Base-by-base conservation (phyloP, 768 basidiomycete genomes). In the Tricholoma hemisulphureum region DNA sequence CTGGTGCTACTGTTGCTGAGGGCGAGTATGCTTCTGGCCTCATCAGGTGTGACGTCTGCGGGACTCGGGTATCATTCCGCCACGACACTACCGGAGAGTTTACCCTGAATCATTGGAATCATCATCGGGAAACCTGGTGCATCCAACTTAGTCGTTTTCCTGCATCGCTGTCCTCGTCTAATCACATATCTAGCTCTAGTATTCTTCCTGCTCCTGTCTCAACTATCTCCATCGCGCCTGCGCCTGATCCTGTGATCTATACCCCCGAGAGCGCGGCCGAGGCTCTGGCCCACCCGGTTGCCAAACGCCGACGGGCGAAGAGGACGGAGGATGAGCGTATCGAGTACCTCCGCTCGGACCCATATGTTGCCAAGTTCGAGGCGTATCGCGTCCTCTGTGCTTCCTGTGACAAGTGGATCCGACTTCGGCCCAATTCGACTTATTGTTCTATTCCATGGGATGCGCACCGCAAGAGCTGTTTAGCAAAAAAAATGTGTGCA, bases 361-460 rank as follows among this genome's bases (percentile, higher is more conserved):
- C 87, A 14, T 89, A 90, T 63, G 88, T 91, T 39, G 87, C 84
- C n/a, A 79, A 87, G 62, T 89, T 89, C 67, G 89, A 91, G 71
- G 83, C 90, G 0, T 91, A 91, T 67, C 81, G 89, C 9, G 88
- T 91, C 31, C 78, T 91, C 9, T 91, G 90, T 70, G 87, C 85
- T 46, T 84, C 81, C 4, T 93, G 90, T 73, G 86, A 91, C 70
- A 91, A 90, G 68, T 92, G 90, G 90, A 91, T 92, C 61, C 80
- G 91, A 14, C 77, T 92, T n/a, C 80, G 90, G 7, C 89, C 89
- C 43, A 93, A 93, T 69, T 91, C 89, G 54, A 91, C 89, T 0
- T 93, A 91, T 64, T 93, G 90, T 65, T 88, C 85, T n/a, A 91
- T 92, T 54, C 90, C 90, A 0, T 92, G 90, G 90, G 89, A 91